phyloP scores from a whole-genome alignment of 1,284 basidiomycete species.

The Pyrrhoderma noxium region DNA sequence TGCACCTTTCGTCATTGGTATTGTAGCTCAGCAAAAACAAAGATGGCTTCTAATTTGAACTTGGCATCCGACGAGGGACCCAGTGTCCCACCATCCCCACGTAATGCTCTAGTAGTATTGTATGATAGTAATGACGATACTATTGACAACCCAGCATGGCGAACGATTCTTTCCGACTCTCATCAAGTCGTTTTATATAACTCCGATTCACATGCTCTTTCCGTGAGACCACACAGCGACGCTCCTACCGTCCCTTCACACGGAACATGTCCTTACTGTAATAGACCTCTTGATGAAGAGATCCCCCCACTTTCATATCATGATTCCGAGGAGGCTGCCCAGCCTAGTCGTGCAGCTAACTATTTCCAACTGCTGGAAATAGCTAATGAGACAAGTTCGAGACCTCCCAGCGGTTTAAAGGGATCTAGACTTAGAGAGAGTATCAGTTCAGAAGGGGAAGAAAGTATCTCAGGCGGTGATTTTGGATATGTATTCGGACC shows the following conservation, averaged over 20 bases:
- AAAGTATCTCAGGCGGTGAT: constrained; percentile 18
- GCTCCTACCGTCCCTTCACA: constrained; percentile 24
- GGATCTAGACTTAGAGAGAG: constrained; percentile 12
- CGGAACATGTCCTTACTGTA: constrained; percentile 63
- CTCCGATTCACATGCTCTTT: constrained; percentile 75
- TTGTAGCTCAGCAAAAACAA: no score
- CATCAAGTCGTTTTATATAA: constrained; percentile 89
- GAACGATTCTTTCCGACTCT: constrained; percentile 65
- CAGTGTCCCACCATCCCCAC: constrained; percentile 4
- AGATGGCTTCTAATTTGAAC: no score
- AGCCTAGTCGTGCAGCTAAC: constrained; percentile 43
- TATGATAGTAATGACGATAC: constrained; percentile 3
- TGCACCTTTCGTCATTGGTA: no score
- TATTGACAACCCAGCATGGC: constrained; percentile 36
- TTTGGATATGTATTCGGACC: constrained; percentile 39
- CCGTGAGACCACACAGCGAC: constrained; percentile 44
- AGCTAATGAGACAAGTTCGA: constrained; percentile 56
- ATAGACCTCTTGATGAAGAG: constrained; percentile 38
- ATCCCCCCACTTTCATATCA: constrained; percentile 19
- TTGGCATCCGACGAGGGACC: neutral
- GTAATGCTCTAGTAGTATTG: constrained; percentile 2
- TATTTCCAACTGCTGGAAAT: constrained; percentile 69
- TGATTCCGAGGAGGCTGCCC: constrained; percentile 30
- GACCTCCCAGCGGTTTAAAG: constrained; percentile 38
- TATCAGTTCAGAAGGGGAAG: constrained; percentile 10